Evolutionary conservation across 257 asterid genomes (phyloP).

Genomic region (Petunia axillaris): DNA sequence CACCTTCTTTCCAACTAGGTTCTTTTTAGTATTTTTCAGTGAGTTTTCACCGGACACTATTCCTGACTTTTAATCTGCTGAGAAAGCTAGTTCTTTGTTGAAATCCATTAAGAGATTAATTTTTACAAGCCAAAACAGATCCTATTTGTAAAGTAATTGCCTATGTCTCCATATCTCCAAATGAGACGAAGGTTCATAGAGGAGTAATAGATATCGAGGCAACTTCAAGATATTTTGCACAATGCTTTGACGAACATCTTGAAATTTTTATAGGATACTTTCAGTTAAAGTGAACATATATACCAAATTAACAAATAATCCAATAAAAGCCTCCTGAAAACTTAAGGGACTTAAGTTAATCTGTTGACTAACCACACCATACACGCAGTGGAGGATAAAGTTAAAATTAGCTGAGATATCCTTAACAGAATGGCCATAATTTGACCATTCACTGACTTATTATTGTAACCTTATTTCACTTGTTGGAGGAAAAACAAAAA

Average conservation of each 20-base stretch:
- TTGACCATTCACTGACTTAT: neutral
- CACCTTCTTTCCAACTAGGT: neutral
- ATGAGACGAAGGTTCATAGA: neutral
- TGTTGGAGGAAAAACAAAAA: too few species aligned
- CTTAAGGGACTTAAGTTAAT: neutral
- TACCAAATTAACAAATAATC: neutral
- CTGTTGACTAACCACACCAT: neutral
- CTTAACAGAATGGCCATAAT: neutral
- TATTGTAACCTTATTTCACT: too few species aligned
- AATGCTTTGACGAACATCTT: neutral
- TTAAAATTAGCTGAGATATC: neutral
- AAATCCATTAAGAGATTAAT: neutral
- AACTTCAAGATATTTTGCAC: neutral
- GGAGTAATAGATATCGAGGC: neutral
- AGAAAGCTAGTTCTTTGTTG: neutral
- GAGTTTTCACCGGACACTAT: neutral
- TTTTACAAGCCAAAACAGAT: neutral
- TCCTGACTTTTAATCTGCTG: neutral
- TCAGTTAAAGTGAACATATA: neutral
- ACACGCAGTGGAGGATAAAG: neutral
- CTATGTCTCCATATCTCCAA: neutral
- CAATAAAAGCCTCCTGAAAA: neutral
- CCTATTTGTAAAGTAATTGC: neutral
- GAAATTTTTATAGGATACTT: neutral
- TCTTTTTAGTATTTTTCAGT: neutral